Conservation (phyloP, 306 rosid species). For the Inga laurina region DNA sequence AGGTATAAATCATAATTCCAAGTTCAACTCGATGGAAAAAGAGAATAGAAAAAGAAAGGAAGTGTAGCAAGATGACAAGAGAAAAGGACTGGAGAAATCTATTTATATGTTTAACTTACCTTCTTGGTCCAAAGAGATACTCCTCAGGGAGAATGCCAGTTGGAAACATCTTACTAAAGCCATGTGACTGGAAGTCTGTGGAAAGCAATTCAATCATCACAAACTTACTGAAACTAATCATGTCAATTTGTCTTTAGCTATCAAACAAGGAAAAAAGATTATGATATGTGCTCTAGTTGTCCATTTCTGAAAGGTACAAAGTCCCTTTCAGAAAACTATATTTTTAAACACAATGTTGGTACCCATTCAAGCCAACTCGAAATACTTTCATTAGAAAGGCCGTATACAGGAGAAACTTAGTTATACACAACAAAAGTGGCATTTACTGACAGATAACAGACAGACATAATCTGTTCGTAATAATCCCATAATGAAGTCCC, state of each 20-base stretch:
- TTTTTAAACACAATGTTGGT: background rate
- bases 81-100: slow-evolving; percentile 1
- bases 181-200: slow-evolving; percentile 76
- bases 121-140: slow-evolving; percentile 70
- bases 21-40: background rate
- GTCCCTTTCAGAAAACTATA: slow-evolving; percentile 10
- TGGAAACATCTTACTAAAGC: slow-evolving; percentile 86
- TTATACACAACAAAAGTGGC: background rate
- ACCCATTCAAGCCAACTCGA: slow-evolving; percentile 2
- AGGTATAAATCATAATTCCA: background rate
- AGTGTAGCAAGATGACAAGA: background rate
- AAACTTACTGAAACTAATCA: slow-evolving; percentile 15
- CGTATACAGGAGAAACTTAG: background rate
- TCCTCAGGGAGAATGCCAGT: slow-evolving; percentile 85
- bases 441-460: background rate
- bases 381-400: background rate
- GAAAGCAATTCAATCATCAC: slow-evolving; percentile 36
- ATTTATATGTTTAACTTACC: slow-evolving; percentile 47
- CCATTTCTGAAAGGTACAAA: slow-evolving; percentile 11
- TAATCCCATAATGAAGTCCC: background rate
- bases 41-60: background rate
- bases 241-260: slow-evolving; percentile 1
- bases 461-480: background rate
- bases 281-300: slow-evolving; percentile 21
- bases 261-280: slow-evolving; percentile 10